Evolutionary conservation across 345 rosid species (phyloP).

Genomic region (Microthlaspi erraticum): DNA sequence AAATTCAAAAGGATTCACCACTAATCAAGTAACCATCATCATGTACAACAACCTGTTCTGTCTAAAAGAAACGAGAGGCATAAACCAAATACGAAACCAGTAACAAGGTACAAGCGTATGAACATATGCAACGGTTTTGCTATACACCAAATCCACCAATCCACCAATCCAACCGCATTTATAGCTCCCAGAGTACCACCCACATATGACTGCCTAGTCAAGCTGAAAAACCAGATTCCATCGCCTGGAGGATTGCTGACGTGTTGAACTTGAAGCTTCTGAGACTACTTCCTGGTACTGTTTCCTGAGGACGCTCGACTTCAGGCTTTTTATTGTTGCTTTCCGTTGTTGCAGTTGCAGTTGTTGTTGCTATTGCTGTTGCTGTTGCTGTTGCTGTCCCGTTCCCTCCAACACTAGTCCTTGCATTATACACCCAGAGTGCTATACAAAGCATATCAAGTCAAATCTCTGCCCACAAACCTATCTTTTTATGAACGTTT

Average conservation of each 20-base stretch:
- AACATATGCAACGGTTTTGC: conserved; percentile 41
- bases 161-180: conserved; percentile 34
- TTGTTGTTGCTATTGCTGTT: conserved; percentile 28
- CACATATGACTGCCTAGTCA: conserved; percentile 24
- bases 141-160: conserved; percentile 42
- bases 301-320: conserved; percentile 56
- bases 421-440: conserved; percentile 82
- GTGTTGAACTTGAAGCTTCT: conserved; percentile 70
- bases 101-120: conserved; percentile 18
- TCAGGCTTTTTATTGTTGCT: conserved; percentile 43
- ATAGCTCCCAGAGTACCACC: conserved; percentile 29
- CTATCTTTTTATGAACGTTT: conserved; percentile 8
- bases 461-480: conserved; percentile 30
- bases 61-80: conserved; percentile 15
- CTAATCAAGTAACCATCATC: conserved; percentile 6
- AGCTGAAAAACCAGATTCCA: conserved; percentile 62
- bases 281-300: conserved; percentile 65
- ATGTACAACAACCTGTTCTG: conserved; percentile 39
- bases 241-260: conserved; percentile 63
- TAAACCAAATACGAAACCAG: conserved; percentile 11
- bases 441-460: conserved; percentile 48
- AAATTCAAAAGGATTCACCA: conserved; percentile 29
- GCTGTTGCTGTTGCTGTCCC: conserved; percentile 42
- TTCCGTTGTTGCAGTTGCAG: conserved; percentile 29
- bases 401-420: conserved; percentile 60